phyloP scores from a whole-genome alignment of 768 basidiomycete species.

The Fibroporia radiculosa region DNA sequence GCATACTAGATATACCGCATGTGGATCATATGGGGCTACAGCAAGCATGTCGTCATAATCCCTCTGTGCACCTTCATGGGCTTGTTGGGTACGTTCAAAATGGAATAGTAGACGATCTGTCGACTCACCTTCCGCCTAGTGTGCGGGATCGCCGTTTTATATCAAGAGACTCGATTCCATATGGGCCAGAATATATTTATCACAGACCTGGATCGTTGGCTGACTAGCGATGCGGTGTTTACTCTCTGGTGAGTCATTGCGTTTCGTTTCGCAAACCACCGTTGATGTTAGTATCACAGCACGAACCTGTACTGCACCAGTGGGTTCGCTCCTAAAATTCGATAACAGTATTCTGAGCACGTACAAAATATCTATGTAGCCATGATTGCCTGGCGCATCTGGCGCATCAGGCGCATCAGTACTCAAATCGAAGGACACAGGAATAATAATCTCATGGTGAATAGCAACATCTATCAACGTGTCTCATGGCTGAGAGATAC shows the following conservation, averaged over 20 bases:
- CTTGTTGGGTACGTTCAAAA: not conserved
- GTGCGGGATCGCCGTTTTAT: not conserved
- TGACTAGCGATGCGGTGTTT: not conserved
- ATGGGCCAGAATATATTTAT: not conserved
- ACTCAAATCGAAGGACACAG: not conserved
- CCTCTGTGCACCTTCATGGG: not conserved
- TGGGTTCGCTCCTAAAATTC: not conserved
- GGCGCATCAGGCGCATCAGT: not conserved
- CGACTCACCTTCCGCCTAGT: not conserved
- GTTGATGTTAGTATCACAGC: not conserved
- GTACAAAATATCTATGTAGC: no score
- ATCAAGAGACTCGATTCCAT: not conserved
- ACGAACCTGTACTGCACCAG: slow-evolving; percentile 2
- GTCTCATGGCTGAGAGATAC: not conserved
- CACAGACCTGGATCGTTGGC: not conserved
- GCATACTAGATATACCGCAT: not conserved
- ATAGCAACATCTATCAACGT: not conserved
- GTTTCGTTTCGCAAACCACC: not conserved
- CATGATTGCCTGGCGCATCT: not conserved
- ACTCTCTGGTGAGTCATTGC: not conserved
- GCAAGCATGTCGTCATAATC: not conserved
- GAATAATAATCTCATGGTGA: not conserved
- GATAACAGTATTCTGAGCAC: not conserved
- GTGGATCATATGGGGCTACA: slow-evolving; percentile 1
- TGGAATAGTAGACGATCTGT: not conserved